Evolutionary conservation across 139 green algal species (phyloP).

Genomic region (Eudorina sp.): DNA sequence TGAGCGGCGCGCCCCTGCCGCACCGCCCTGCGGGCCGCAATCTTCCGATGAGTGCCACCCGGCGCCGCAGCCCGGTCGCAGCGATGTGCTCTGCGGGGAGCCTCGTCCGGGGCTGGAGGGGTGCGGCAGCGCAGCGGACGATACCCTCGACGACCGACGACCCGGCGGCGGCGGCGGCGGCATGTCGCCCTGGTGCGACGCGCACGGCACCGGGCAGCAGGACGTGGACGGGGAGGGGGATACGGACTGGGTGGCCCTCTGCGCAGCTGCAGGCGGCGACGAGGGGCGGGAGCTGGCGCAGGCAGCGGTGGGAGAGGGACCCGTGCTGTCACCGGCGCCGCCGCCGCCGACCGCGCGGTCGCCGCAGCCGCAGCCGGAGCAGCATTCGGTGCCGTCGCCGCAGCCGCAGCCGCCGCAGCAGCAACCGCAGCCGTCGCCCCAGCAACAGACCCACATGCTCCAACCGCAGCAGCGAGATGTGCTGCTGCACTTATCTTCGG

Average conservation of each 20-base stretch:
- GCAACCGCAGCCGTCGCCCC: not conserved
- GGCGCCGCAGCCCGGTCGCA: no score
- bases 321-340: not conserved
- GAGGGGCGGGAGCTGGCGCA: not conserved
- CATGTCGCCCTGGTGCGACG: not conserved
- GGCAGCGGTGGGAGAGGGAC: not conserved
- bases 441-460: not conserved
- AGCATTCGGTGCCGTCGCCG: not conserved
- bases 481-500: not conserved
- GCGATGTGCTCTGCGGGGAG: no score
- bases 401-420: not conserved
- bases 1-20: no score
- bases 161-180: no score
- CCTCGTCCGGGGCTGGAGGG: no score
- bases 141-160: no score
- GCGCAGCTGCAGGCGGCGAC: not conserved
- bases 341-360: no score
- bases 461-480: not conserved
- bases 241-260: not conserved
- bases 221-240: not conserved
- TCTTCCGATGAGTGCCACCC: no score
- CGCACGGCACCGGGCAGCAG: not conserved
- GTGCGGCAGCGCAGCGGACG: no score
- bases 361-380: not conserved
- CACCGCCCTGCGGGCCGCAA: no score